Conservation (phyloP, 345 rosid genomes). For the Alliaria petiolata region DNA sequence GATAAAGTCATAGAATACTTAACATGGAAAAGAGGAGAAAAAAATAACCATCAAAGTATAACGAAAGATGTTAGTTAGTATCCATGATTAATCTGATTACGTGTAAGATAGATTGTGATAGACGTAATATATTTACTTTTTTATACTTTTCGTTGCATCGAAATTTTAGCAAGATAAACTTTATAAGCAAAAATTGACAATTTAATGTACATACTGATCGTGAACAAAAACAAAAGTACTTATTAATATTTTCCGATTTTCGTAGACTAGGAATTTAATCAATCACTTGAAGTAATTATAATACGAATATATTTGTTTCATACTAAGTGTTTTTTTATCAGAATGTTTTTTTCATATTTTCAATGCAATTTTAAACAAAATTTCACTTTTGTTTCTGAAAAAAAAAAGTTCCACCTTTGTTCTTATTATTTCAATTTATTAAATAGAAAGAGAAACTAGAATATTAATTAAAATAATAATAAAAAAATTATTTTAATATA, state of each 20-base stretch:
- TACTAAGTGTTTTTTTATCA: too few species aligned
- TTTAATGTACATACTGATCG: neutral
- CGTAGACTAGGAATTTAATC: neutral
- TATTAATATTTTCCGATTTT: neutral
- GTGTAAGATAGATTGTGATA: neutral
- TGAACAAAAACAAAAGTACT: too few species aligned
- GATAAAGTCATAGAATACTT: neutral
- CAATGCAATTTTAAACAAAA: too few species aligned
- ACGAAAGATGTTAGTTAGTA: neutral
- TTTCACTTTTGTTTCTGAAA: too few species aligned
- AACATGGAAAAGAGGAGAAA: neutral
- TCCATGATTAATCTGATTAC: constrained; percentile 10
- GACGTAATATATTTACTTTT: neutral
- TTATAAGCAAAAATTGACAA: neutral
- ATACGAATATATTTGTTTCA: neutral
- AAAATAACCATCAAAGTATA: neutral
- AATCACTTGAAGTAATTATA: neutral
- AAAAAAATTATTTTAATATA: too few species aligned
- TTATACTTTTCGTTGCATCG: neutral
- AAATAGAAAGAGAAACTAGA: too few species aligned
- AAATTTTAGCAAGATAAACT: neutral
- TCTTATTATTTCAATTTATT: too few species aligned
- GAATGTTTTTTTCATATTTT: too few species aligned
- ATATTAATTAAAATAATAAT: too few species aligned
- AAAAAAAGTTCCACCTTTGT: too few species aligned